Conservation (phyloP, 2,329 filamentous ascomycete genomes). For the Trichophyton schoenleinii region DNA sequence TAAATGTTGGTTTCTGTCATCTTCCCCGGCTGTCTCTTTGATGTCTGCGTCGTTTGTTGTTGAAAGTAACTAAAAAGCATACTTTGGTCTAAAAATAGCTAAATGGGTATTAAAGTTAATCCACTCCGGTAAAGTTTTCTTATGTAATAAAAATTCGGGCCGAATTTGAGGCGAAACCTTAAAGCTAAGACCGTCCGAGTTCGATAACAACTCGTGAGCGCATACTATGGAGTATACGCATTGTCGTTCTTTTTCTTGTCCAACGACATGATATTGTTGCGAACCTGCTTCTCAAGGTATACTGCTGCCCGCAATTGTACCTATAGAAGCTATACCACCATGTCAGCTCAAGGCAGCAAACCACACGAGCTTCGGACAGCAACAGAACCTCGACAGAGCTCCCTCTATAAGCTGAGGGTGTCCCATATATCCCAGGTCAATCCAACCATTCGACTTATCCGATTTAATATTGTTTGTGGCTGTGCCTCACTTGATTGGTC, state of each 20-base stretch:
- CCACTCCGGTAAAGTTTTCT: background rate
- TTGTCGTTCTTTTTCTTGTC: too few species aligned
- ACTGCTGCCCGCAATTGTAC: background rate
- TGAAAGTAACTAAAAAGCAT: background rate
- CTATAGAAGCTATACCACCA: background rate
- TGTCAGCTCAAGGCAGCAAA: constrained; percentile 12
- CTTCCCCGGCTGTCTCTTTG: background rate
- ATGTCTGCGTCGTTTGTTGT: background rate
- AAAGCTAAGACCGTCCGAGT: background rate
- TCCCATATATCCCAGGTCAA: constrained; percentile 53
- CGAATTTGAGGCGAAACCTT: background rate
- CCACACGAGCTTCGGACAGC: constrained; percentile 62
- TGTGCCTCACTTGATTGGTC: background rate
- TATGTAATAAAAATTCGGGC: background rate
- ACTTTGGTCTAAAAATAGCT: background rate
- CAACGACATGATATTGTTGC: background rate
- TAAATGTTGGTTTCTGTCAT: background rate
- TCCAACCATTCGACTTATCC: constrained; percentile 53
- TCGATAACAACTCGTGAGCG: too few species aligned
- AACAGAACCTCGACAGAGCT: constrained; percentile 55
- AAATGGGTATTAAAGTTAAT: background rate
- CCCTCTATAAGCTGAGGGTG: constrained; percentile 51
- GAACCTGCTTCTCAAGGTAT: background rate
- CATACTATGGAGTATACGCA: too few species aligned
- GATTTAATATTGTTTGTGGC: constrained; percentile 42